A percentile compares a stretch with the other conserved stretches of the same genome.
Conservation (phyloP, 2,329 filamentous ascomycete species). For the Penicillium sp. region DNA sequence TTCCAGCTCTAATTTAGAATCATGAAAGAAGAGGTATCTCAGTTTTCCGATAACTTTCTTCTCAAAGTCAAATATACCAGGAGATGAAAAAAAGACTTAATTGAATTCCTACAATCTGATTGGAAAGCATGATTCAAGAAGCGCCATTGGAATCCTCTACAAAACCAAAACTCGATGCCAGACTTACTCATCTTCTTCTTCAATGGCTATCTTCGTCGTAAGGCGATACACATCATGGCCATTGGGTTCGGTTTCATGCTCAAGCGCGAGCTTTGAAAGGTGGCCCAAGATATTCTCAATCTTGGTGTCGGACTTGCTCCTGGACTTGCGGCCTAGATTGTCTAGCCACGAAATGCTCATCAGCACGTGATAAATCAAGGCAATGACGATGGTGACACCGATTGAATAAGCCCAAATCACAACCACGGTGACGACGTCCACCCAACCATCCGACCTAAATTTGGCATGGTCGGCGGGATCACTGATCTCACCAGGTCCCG, state of each 20-base stretch:
- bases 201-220: no score
- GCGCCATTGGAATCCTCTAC: no score
- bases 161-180: no score
- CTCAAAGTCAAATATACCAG: no score
- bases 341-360: constrained; percentile 47
- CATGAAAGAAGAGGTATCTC: no score
- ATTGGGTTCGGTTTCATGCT: constrained; percentile 47
- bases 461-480: constrained; percentile 29
- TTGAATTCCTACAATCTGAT: no score
- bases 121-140: no score
- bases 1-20: no score
- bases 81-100: no score
- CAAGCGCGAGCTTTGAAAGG: constrained; percentile 53
- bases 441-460: constrained; percentile 51
- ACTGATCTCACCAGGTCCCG: constrained; percentile 21
- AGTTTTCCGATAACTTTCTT: no score
- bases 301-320: constrained; percentile 53
- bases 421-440: constrained; percentile 58
- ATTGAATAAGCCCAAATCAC: constrained; percentile 57
- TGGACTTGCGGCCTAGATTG: constrained; percentile 55
- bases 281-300: constrained; percentile 56
- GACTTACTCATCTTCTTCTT: no score
- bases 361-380: constrained; percentile 53
- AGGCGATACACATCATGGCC: no score
- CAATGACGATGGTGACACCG: constrained; percentile 54